Percentiles rank a stretch among this genome's conserved stretches.
These are phyloP conservation scores for Epichloe bromicola DNA, from an alignment of 2,329 filamentous ascomycete species.

Conservation along the genomic window DNA sequence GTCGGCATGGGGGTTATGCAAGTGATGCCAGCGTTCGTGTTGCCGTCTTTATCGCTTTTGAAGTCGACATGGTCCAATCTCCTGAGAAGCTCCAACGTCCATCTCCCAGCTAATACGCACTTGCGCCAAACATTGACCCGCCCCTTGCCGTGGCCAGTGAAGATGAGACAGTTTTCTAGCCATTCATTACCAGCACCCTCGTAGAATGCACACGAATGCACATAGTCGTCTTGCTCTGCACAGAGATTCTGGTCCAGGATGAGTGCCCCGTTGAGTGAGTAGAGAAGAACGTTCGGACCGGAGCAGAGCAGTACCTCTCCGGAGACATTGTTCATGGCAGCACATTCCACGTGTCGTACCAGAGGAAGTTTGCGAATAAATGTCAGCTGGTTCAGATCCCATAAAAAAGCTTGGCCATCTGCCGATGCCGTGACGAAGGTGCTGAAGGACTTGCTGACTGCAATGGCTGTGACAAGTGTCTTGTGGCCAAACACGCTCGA, in stretches of 20 bases:
- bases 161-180: conserved; percentile 73
- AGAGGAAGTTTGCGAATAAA: conserved; percentile 65
- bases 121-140: conserved; percentile 68
- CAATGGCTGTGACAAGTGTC: conserved; percentile 66
- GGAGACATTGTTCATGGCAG: conserved; percentile 77
- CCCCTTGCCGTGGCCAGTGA: conserved; percentile 77
- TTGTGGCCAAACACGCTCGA: conserved; percentile 86
- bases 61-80: conserved; percentile 67
- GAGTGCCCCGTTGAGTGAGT: conserved; percentile 75
- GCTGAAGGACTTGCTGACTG: conserved; percentile 78
- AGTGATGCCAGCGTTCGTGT: conserved; percentile 60
- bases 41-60: conserved; percentile 44
- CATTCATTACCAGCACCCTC: conserved; percentile 85
- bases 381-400: conserved; percentile 85
- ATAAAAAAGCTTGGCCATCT: conserved; percentile 75
- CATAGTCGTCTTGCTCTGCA: conserved; percentile 54
- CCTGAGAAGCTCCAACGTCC: conserved; percentile 67
- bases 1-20: conserved; percentile 75
- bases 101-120: conserved; percentile 44
- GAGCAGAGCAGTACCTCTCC: conserved; percentile 82
- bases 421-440: conserved; percentile 72
- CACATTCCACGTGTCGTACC: conserved; percentile 52
- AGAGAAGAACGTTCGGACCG: conserved; percentile 61
- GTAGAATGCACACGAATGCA: conserved; percentile 81
- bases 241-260: conserved; percentile 76